Base-by-base conservation (phyloP, 2,329 filamentous ascomycete genomes). In the Sarocladium oryzae region DNA sequence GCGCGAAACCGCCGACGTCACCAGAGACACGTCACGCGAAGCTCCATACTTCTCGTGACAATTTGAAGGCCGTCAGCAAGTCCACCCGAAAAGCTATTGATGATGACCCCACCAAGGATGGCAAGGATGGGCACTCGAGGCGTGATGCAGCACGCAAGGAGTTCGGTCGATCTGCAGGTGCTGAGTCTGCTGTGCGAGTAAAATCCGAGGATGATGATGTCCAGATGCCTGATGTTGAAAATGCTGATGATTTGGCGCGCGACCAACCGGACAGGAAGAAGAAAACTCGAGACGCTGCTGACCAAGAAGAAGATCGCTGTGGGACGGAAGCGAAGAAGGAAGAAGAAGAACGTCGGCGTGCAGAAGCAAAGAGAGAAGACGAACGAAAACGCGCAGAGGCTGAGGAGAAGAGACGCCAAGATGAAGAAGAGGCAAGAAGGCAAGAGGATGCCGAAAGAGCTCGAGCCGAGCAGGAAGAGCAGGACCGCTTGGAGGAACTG, bases 191-290 rank as follows among this genome's bases (percentile, higher is more conserved):
- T 15, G 77, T 81, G n/a, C 73, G 75, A 45, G 76, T 82, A 36
- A 81, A 81, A 56, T 76, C 76, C 1, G 78, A 82, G 54, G 78
- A 81, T 51, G 61, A 68, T 2, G 79, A 82, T 51, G 61, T 78
- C 8, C 76, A 79, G 18, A 82, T 82, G 78, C 67, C 66, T 2
- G 79, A 82, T 55, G 72, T 69, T 2, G 66, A 66, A 38, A 59
- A 58, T 11, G 58, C 61, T 4, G 62, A 61, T 35, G 60, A 60
- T 16, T 54, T 52, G 2, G 63, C 66, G 59, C 48, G 33, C 62
- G 70, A 64, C 52, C 69, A 67, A 45, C 66, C 62, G 52, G 69
- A 65, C 54, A 66, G 64, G 49, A 61, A 61, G 54, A 69, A 63
- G 58, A 65, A 55, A 65, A 55, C n/a, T n/a, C n/a, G 54, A 58